Percentiles rank a stretch among this genome's conserved stretches.
Evolutionary conservation across 129 eudicot species (phyloP).

Genomic region (Escallonia rubra): DNA sequence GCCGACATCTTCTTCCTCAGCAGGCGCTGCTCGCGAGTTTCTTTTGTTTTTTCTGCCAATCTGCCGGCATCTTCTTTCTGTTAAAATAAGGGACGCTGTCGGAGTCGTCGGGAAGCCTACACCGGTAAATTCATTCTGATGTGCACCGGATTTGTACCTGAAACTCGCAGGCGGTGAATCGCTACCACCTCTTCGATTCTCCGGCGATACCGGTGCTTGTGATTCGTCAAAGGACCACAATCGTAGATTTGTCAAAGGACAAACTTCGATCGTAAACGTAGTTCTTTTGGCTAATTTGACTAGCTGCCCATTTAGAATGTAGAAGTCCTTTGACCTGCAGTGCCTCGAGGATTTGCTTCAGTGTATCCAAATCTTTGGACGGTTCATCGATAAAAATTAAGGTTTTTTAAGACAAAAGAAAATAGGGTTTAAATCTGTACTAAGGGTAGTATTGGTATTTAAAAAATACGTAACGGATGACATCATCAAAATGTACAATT

Average conservation of each 20-base stretch:
- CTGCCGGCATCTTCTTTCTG: too few relatives aligned
- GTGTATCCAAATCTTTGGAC: slow-evolving; percentile 56
- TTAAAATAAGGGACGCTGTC: too few relatives aligned
- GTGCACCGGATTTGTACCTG: slow-evolving; percentile 12
- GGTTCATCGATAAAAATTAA: slow-evolving; percentile 67
- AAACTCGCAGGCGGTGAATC: slow-evolving; percentile 19
- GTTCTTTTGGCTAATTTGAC: slow-evolving; percentile 32
- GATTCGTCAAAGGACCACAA: slow-evolving; percentile 47
- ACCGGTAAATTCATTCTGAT: too few relatives aligned
- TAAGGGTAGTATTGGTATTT: too few relatives aligned
- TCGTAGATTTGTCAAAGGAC: slow-evolving; percentile 47
- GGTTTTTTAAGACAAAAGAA: too few relatives aligned
- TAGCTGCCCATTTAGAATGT: slow-evolving; percentile 38
- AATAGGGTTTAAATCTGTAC: too few relatives aligned
- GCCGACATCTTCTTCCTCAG: too few relatives aligned
- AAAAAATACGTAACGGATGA: too few relatives aligned
- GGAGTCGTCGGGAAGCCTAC: too few relatives aligned
- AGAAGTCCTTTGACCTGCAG: slow-evolving; percentile 86
- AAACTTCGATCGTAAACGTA: slow-evolving; percentile 39
- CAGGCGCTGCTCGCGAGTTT: too few relatives aligned
- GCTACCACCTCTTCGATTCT: slow-evolving; percentile 20
- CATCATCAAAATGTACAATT: too few relatives aligned
- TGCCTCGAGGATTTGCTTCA: slow-evolving; percentile 90
- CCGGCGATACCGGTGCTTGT: slow-evolving; percentile 18
- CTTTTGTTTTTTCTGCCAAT: too few relatives aligned